These are phyloP conservation scores for Coemansia sp. DNA, from an alignment of 192 early-diverging fungal species.

Conservation along the genomic window DNA sequence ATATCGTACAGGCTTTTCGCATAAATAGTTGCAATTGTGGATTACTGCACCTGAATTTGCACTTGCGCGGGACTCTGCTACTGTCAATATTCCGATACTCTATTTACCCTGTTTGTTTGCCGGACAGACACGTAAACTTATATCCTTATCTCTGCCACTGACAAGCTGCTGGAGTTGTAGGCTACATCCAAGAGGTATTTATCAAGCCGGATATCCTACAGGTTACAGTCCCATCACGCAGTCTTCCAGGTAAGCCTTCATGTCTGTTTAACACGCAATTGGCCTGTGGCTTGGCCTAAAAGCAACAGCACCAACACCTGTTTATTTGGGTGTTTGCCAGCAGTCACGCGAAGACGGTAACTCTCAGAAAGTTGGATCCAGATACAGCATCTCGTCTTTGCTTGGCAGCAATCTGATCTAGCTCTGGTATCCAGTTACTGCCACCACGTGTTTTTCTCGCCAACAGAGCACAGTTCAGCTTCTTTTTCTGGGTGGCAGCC, in stretches of 20 bases:
- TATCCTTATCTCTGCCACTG: neutral
- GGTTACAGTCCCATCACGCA: constrained; percentile 12
- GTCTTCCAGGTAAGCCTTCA: constrained; percentile 27
- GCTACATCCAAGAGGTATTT: constrained; percentile 36
- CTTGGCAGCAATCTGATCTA: neutral
- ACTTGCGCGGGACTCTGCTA: neutral
- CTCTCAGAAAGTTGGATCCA: neutral
- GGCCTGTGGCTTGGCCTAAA: neutral
- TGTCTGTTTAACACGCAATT: neutral
- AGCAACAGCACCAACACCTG: neutral
- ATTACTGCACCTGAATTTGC: neutral
- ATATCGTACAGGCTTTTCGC: neutral
- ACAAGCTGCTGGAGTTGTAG: constrained; percentile 9
- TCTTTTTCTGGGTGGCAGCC: neutral
- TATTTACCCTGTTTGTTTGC: constrained; percentile 5
- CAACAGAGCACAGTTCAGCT: neutral
- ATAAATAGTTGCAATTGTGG: neutral
- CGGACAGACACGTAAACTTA: neutral
- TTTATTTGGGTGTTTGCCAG: neutral
- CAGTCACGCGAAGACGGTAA: neutral
- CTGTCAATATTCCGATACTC: neutral
- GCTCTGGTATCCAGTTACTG: neutral
- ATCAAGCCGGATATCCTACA: constrained; percentile 31
- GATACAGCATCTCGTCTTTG: neutral
- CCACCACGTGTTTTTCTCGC: neutral